A percentile compares a stretch with the other conserved stretches of the same genome.
Evolutionary conservation across 1,284 basidiomycete genomes (phyloP).

Genomic region (Ustilago curta): DNA sequence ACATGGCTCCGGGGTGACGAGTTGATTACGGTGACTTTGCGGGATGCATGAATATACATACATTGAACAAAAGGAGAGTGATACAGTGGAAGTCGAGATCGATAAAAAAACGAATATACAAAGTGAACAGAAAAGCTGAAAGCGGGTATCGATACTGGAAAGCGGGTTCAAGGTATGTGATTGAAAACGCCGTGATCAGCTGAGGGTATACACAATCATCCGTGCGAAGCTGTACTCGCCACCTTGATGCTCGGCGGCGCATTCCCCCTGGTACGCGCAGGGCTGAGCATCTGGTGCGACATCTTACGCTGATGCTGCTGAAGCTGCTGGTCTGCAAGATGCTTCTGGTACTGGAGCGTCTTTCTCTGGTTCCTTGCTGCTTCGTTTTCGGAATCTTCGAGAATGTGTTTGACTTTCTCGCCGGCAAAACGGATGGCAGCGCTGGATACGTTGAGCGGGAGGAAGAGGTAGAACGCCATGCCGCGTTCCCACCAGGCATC

Average conservation of each 20-base stretch:
- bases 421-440: conserved; percentile 50
- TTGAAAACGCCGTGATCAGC: too few relatives aligned
- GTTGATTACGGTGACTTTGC: not conserved
- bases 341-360: conserved; percentile 42
- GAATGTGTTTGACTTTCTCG: conserved; percentile 40
- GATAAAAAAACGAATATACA: too few relatives aligned
- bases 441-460: conserved; percentile 51
- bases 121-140: too few relatives aligned
- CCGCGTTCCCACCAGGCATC: conserved; percentile 54
- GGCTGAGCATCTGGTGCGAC: conserved; percentile 31
- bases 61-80: not conserved
- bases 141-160: not conserved
- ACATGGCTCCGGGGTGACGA: not conserved
- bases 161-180: too few relatives aligned
- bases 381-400: conserved; percentile 44
- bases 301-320: conserved; percentile 37
- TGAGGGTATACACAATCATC: not conserved
- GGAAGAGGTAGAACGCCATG: conserved; percentile 51
- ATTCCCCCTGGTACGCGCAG: conserved; percentile 11
- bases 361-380: conserved; percentile 37
- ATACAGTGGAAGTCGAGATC: not conserved
- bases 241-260: conserved; percentile 22
- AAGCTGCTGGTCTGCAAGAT: conserved; percentile 43
- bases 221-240: conserved; percentile 3
- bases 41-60: not conserved